Evolutionary conservation across 495 filamentous ascomycete genomes (phyloP).

Genomic region (Aspergillus bertholletiae): DNA sequence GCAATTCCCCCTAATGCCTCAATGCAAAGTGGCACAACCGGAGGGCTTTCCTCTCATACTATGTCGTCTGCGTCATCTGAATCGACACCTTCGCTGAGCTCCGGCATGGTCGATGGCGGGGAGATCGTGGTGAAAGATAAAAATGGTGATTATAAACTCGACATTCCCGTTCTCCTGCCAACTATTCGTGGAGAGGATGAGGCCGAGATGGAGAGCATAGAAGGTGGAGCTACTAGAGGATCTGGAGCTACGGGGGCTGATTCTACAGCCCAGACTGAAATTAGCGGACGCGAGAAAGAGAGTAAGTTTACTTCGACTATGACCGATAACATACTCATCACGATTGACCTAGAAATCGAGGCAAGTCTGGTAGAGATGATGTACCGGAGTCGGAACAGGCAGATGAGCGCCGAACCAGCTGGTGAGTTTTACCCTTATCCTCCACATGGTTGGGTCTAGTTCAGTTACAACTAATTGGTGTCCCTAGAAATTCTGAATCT

Average conservation of each 20-base stretch:
- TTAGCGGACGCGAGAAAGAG: slow-evolving; percentile 41
- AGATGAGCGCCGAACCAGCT: slow-evolving; percentile 60
- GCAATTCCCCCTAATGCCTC: slow-evolving; percentile 22
- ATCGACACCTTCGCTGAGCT: slow-evolving; percentile 28
- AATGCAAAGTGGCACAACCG: slow-evolving; percentile 10
- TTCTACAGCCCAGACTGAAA: slow-evolving; percentile 25
- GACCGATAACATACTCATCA: neutral
- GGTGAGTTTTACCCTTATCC: slow-evolving; percentile 42
- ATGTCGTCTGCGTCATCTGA: slow-evolving; percentile 38
- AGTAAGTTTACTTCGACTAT: slow-evolving; percentile 29
- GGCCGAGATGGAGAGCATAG: slow-evolving; percentile 46
- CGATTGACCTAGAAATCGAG: slow-evolving; percentile 37
- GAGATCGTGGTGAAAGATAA: slow-evolving; percentile 76
- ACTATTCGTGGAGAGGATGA: slow-evolving; percentile 50
- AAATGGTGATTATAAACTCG: slow-evolving; percentile 71
- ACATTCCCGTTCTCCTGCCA: slow-evolving; percentile 55
- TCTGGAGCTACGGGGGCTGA: slow-evolving; percentile 13
- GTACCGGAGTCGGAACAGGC: slow-evolving; percentile 59
- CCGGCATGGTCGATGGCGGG: slow-evolving; percentile 43
- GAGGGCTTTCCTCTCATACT: slow-evolving; percentile 25
- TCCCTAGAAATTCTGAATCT: slow-evolving; percentile 65
- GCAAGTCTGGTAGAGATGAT: slow-evolving; percentile 47
- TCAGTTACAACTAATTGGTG: neutral
- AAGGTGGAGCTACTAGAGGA: slow-evolving; percentile 20
- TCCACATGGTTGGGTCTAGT: neutral